These are phyloP conservation scores for Micractinium conductrix DNA, from an alignment of 139 green algal species.

Conservation along the genomic window DNA sequence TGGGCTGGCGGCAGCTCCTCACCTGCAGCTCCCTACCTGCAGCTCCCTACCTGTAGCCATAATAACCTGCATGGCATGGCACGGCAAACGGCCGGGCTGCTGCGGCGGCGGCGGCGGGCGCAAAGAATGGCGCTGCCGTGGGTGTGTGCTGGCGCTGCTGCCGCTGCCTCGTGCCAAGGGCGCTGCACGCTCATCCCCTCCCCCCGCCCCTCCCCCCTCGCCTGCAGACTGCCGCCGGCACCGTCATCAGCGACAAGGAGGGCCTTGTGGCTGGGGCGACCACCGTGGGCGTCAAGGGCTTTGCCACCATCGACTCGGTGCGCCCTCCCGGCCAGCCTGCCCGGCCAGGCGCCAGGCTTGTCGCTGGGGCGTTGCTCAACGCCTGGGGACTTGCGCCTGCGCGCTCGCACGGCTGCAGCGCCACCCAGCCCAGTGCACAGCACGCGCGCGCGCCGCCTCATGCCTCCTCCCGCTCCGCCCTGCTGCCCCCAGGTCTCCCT, in stretches of 20 bases:
- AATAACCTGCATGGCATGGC: no score
- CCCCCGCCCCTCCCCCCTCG: neutral
- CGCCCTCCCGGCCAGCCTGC: no score
- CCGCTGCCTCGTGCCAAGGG: no score
- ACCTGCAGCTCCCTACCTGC: neutral
- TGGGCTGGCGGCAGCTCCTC: constrained; percentile 1
- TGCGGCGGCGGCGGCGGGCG: no score
- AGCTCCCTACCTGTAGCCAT: no score
- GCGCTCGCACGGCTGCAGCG: no score
- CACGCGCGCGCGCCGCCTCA: neutral
- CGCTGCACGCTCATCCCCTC: no score
- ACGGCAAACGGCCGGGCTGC: no score
- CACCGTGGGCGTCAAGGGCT: constrained; percentile 86
- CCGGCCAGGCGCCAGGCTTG: no score
- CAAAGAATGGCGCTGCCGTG: no score
- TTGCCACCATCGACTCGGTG: constrained; percentile 97
- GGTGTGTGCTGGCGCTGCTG: no score
- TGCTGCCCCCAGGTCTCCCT: constrained; percentile 54
- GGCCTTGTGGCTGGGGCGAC: constrained; percentile 19
- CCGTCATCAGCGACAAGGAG: constrained; percentile 51
- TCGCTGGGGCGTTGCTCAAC: neutral
- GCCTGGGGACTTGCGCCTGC: neutral
- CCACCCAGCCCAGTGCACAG: neutral
- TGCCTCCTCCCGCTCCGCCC: neutral
- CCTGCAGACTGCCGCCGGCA: constrained; percentile 45